Evolutionary conservation across 768 basidiomycete species (phyloP).

Genomic region (Heimioporus sp.): DNA sequence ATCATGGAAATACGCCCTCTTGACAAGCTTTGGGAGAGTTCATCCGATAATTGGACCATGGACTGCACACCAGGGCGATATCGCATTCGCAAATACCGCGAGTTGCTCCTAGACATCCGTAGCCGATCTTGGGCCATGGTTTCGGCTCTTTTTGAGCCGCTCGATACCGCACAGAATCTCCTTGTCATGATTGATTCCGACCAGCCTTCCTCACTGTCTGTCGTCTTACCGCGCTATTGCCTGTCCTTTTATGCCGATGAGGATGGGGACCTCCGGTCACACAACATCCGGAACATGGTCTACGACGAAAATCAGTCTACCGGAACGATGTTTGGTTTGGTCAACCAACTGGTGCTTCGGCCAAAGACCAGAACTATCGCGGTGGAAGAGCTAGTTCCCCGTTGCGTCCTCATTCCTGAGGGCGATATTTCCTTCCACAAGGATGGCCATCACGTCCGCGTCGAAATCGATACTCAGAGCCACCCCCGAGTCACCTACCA

Average conservation of each 20-base stretch:
- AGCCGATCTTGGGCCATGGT: constrained; percentile 30
- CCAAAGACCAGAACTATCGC: constrained; percentile 5
- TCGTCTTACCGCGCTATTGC: constrained; percentile 39
- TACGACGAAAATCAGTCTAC: constrained; percentile 41
- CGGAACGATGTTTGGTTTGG: constrained; percentile 45
- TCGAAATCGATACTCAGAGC: constrained; percentile 8
- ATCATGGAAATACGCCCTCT: constrained; percentile 29
- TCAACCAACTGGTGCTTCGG: constrained; percentile 40
- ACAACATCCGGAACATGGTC: constrained; percentile 40
- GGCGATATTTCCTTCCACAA: constrained; percentile 22
- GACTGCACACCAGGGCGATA: constrained; percentile 6
- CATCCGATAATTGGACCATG: constrained; percentile 27
- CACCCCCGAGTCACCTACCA: constrained; percentile 14
- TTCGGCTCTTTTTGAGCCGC: constrained; percentile 16
- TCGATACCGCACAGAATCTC: constrained; percentile 25
- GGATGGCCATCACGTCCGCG: constrained; percentile 15
- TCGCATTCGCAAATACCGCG: constrained; percentile 4
- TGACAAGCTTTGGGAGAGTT: constrained; percentile 23
- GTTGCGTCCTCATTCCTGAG: constrained; percentile 39
- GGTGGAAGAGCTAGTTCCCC: constrained; percentile 1
- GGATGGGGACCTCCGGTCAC: constrained; percentile 35
- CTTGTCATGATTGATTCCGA: constrained; percentile 11
- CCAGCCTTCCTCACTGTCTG: constrained; percentile 14
- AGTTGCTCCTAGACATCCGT: constrained; percentile 25
- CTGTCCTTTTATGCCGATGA: constrained; percentile 40